Evolutionary conservation across 345 rosid species (phyloP).

Genomic region (Acer campestre): DNA sequence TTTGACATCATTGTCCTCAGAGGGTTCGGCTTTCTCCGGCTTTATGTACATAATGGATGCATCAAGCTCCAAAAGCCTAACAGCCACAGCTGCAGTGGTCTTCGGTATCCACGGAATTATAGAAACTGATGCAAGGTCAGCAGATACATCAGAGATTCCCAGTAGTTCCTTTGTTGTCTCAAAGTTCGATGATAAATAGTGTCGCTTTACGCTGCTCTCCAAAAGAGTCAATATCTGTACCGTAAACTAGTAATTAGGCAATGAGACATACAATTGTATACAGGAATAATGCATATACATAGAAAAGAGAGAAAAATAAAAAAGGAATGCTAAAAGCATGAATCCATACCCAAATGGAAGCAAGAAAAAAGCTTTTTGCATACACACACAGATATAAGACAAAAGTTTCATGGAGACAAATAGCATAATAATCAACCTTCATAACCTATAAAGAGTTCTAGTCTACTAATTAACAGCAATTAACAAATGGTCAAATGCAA

Average conservation of each 20-base stretch:
- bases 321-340: neutral
- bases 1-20: constrained; percentile 45
- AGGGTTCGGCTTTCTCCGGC: constrained; percentile 59
- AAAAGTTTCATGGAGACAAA: no score
- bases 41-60: constrained; percentile 54
- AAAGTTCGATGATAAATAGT: constrained; percentile 56
- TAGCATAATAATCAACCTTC: neutral
- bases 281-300: neutral
- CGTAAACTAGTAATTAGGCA: constrained; percentile 17
- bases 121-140: constrained; percentile 43
- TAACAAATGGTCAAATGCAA: neutral
- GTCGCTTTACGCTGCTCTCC: constrained; percentile 75
- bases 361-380: constrained; percentile 4
- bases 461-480: neutral
- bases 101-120: constrained; percentile 98
- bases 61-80: constrained; percentile 88
- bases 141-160: constrained; percentile 28
- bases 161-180: constrained; percentile 75
- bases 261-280: neutral
- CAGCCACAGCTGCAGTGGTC: constrained; percentile 78
- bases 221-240: constrained; percentile 69
- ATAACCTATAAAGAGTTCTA: neutral
- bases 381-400: neutral
- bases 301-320: neutral
- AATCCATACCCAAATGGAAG: constrained; percentile 5